These are phyloP conservation scores for Clarkia xantiana DNA, from an alignment of 345 rosid genomes.

Conservation along the genomic window DNA sequence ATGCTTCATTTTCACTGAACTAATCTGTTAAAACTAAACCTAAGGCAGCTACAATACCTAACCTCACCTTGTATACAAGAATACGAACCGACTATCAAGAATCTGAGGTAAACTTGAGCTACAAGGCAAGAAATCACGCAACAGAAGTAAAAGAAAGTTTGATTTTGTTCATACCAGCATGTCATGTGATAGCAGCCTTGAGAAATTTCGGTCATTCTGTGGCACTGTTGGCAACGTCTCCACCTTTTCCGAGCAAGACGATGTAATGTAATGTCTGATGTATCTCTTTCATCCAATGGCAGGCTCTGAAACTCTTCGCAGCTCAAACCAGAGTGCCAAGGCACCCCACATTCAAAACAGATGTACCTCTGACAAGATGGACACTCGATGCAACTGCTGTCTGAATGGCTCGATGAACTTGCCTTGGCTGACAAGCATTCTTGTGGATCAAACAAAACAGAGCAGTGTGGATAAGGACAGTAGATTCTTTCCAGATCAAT, in stretches of 20 bases:
- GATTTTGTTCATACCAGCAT: constrained; percentile 42
- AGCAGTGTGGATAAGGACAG: constrained; percentile 82
- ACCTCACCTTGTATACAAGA: too few relatives aligned
- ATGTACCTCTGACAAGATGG: constrained; percentile 78
- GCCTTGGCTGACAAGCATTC: constrained; percentile 60
- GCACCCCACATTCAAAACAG: constrained; percentile 81
- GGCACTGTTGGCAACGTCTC: constrained; percentile 88
- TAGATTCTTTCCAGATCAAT: constrained; percentile 48
- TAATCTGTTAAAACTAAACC: too few relatives aligned
- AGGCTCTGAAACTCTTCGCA: constrained; percentile 86
- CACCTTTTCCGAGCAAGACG: constrained; percentile 76
- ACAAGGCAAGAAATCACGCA: too few relatives aligned
- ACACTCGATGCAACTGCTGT: constrained; percentile 60
- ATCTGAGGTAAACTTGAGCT: too few relatives aligned
- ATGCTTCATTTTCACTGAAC: too few relatives aligned
- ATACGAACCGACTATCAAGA: too few relatives aligned
- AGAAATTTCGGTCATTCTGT: constrained; percentile 75
- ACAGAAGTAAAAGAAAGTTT: not conserved
- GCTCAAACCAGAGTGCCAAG: constrained; percentile 80
- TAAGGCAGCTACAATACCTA: too few relatives aligned
- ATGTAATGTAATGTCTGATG: constrained; percentile 69
- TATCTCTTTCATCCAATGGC: constrained; percentile 75
- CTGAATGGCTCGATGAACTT: constrained; percentile 68
- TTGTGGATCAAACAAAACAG: constrained; percentile 55
- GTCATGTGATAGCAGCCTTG: constrained; percentile 98